phyloP scores from a whole-genome alignment of 2,329 filamentous ascomycete species.

The Xylariaceae sp. region DNA sequence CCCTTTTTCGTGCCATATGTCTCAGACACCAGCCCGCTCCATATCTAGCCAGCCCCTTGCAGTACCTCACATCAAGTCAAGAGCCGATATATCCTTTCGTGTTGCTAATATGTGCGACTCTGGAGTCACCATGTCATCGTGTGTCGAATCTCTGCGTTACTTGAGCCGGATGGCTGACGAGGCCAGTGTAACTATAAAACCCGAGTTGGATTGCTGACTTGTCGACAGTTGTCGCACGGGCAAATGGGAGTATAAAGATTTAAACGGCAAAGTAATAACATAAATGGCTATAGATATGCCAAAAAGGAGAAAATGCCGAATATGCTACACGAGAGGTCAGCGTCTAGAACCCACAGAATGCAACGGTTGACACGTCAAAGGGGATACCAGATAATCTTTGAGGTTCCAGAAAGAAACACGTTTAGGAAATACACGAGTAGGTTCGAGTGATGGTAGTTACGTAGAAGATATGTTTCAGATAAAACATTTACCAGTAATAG shows the following conservation, averaged over 20 bases:
- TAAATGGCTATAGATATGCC: background rate
- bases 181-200: constrained; percentile 4
- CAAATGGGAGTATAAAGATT: constrained; percentile 2
- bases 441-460: background rate
- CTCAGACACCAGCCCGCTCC: constrained; percentile 13
- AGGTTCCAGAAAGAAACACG: constrained; percentile 11
- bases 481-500: background rate
- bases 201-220: background rate
- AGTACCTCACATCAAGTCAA: background rate
- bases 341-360: background rate
- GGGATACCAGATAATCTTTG: constrained; percentile 18
- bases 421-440: background rate
- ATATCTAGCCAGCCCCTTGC: constrained; percentile 12
- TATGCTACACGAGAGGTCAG: constrained; percentile 1
- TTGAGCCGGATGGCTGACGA: constrained; percentile 15
- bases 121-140: background rate
- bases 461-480: constrained; percentile 1
- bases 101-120: background rate
- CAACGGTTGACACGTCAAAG: constrained; percentile 5
- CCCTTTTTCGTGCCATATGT: constrained; percentile 7
- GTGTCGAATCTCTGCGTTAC: constrained; percentile 1
- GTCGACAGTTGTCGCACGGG: constrained; percentile 2
- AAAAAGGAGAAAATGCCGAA: constrained; percentile 15
- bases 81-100: constrained; percentile 2
- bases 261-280: constrained; percentile 5